Evolutionary conservation across 129 eudicot genomes (phyloP), one percentile per base, ranked within the genome.

Genomic region (Tagetes erecta): DNA sequence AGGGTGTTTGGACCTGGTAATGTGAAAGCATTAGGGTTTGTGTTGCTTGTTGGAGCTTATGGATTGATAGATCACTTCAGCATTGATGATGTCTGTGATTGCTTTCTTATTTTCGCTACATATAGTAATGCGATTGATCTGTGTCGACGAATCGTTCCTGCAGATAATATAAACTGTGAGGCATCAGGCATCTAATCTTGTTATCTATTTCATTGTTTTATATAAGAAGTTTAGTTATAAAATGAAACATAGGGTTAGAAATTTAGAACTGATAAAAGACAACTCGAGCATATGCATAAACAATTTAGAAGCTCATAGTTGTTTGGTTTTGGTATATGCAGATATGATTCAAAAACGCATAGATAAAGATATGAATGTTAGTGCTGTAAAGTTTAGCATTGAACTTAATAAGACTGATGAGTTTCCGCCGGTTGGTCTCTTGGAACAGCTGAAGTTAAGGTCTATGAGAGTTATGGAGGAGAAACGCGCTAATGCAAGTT

Each of bases 311-410:
- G 27, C 27, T 20, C 67, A 68, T 35, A 49, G 75, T 35, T 38
- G 33, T 11, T 34, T 41, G 53, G 38, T 56, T 41, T 37, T 20
- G 27, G 7, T 33, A 13, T 56, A 4, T 40, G 78, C 85, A 87
- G 92, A 87, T 71, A 47, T 84, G 41, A 67, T 87, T 71, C 83
- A 39, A 60, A 84, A 78, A 62, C 85, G 84, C 38, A 65, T 87
- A 60, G 51, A 35, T 46, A 70, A 79, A 71, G 80, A 80, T 38
- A 81, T 76, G 76, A 78, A 72, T 79, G 76, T 79, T 33, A 12
- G 57, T 49, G 92, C 92, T 8, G 85, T 84, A 60, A 84, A 79
- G 58, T 87, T 82, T 53, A 82, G 81, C 66, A 65, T 59, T 40
- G 71, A 70, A 13, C 78, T 84, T 39, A 53, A 74, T 65, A 77